A percentile compares a stretch with the other conserved stretches of the same genome.
These are phyloP conservation scores for Aureobasidium sp. DNA, from an alignment of 2,329 filamentous ascomycete genomes.

Conservation along the genomic window DNA sequence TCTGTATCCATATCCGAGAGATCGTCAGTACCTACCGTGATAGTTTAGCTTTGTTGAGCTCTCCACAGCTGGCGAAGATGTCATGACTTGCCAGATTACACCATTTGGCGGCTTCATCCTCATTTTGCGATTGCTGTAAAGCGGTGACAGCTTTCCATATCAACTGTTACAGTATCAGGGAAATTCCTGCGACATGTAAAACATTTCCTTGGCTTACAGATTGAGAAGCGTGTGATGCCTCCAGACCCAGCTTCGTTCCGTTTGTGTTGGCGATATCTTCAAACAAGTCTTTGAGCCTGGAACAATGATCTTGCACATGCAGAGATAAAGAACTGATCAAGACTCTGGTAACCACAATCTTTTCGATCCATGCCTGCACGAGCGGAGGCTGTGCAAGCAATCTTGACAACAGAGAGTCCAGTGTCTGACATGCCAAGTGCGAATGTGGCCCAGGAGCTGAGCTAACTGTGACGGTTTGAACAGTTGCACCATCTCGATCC, in stretches of 20 bases:
- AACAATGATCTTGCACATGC: conserved; percentile 29
- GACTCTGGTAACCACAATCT: conserved; percentile 58
- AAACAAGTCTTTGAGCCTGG: conserved; percentile 37
- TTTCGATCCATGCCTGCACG: conserved; percentile 58
- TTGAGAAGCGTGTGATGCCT: conserved; percentile 60
- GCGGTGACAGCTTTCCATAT: conserved; percentile 74
- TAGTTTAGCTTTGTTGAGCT: conserved; percentile 61
- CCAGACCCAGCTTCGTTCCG: conserved; percentile 45
- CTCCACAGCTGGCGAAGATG: conserved; percentile 59
- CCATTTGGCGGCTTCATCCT: conserved; percentile 54
- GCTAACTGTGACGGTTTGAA: not conserved
- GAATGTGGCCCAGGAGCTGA: not conserved
- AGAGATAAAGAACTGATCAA: conserved; percentile 55
- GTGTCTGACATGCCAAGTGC: conserved; percentile 36
- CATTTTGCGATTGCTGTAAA: conserved; percentile 47
- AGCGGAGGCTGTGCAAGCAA: conserved; percentile 41
- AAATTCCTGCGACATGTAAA: not conserved
- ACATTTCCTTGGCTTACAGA: conserved; percentile 31
- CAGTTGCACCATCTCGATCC: not conserved
- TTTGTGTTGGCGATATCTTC: conserved; percentile 42
- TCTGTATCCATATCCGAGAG: not conserved
- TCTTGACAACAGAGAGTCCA: conserved; percentile 59
- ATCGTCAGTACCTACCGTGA: conserved; percentile 40
- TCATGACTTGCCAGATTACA: conserved; percentile 61
- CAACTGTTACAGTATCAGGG: conserved; percentile 31